These are phyloP conservation scores for Phyllosticta capitalensis DNA, from an alignment of 2,329 filamentous ascomycete genomes.

Conservation along the genomic window DNA sequence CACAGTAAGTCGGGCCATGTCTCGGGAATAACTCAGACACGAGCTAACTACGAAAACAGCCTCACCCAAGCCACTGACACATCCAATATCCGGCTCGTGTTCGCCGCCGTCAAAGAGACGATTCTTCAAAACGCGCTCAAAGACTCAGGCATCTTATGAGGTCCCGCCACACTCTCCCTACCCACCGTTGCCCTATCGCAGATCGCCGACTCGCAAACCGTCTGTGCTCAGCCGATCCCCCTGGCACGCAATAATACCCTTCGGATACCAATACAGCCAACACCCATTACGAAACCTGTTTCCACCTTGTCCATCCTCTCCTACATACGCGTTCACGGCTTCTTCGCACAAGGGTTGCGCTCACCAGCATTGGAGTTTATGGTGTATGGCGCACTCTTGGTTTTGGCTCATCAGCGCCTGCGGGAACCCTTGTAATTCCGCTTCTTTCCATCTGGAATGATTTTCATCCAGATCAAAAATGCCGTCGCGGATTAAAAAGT, in stretches of 20 bases:
- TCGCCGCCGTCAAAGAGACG: conserved; percentile 96
- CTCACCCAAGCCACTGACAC: conserved; percentile 98
- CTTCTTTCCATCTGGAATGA: conserved; percentile 1
- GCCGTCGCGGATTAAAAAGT: neutral
- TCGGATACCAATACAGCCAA: conserved; percentile 10
- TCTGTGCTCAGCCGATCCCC: conserved; percentile 12
- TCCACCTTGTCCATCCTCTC: conserved; percentile 1
- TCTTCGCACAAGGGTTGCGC: conserved; percentile 9
- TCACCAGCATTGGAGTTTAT: conserved; percentile 11
- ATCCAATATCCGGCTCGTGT: conserved; percentile 94
- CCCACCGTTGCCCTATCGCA: conserved; percentile 1
- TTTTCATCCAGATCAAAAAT: neutral
- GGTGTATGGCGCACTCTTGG: conserved; percentile 8
- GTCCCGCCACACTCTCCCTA: conserved; percentile 4
- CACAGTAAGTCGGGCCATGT: conserved; percentile 62
- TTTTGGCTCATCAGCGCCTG: conserved; percentile 2
- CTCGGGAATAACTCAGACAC: neutral
- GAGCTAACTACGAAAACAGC: conserved; percentile 39
- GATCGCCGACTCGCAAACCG: conserved; percentile 11
- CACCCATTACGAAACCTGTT: conserved; percentile 10
- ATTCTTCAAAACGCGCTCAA: conserved; percentile 97
- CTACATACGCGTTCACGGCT: conserved; percentile 9
- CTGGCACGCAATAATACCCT: conserved; percentile 11
- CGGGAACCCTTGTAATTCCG: conserved; percentile 4
- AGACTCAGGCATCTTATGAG: conserved; percentile 81